phyloP scores from a whole-genome alignment of 2,329 filamentous ascomycete species.

The Phialocephala sp. region DNA sequence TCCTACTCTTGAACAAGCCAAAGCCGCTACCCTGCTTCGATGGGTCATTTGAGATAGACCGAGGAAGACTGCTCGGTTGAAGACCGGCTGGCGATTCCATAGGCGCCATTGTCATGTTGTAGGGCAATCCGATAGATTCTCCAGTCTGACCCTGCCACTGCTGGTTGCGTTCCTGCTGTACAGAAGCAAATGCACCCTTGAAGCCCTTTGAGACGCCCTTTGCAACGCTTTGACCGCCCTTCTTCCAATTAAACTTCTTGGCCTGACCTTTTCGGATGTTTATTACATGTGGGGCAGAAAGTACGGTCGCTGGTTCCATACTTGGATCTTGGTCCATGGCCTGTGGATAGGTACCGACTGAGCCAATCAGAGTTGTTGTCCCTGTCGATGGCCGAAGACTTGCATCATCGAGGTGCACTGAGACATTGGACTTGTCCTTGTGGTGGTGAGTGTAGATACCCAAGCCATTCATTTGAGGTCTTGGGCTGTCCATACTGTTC shows the following conservation, averaged over 20 bases:
- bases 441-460: slow-evolving; percentile 63
- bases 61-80: slow-evolving; percentile 32
- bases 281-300: slow-evolving; percentile 79
- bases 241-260: slow-evolving; percentile 99
- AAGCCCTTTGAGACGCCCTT: slow-evolving; percentile 94
- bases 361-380: slow-evolving; percentile 44
- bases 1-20: slow-evolving; percentile 62
- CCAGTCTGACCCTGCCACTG: slow-evolving; percentile 59
- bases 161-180: slow-evolving; percentile 58
- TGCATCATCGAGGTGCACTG: slow-evolving; percentile 41
- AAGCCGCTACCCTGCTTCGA: slow-evolving; percentile 59
- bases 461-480: slow-evolving; percentile 59
- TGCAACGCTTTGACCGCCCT: slow-evolving; percentile 89
- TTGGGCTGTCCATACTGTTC: slow-evolving; percentile 49
- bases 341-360: slow-evolving; percentile 40
- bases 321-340: slow-evolving; percentile 43
- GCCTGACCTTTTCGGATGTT: slow-evolving; percentile 89
- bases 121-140: slow-evolving; percentile 72
- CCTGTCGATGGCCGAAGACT: slow-evolving; percentile 49
- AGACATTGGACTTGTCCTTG: slow-evolving; percentile 53
- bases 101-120: slow-evolving; percentile 68
- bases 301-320: slow-evolving; percentile 42
- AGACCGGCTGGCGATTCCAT: slow-evolving; percentile 51
- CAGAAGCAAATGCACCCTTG: slow-evolving; percentile 77
- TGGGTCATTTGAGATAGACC: slow-evolving; percentile 39